These are phyloP conservation scores for Bonia amplexicaulis DNA, from an alignment of 176 grass and related monocot species.

Conservation along the genomic window DNA sequence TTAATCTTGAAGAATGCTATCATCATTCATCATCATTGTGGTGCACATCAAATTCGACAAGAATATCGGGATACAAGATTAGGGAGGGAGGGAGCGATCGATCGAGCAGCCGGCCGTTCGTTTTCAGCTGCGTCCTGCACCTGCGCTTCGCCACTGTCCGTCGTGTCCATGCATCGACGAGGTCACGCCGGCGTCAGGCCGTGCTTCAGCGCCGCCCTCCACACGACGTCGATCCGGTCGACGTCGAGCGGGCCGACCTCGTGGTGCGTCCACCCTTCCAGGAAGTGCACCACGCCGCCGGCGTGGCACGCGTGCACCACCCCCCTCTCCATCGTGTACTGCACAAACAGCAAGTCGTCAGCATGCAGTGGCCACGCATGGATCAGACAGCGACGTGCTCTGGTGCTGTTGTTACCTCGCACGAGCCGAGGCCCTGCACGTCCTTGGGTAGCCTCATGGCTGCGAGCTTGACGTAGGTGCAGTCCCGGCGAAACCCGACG, in stretches of 20 bases:
- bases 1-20: no score
- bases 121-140: not conserved
- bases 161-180: not conserved
- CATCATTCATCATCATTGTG: not conserved
- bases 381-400: not conserved
- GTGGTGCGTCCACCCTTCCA: conserved; percentile 90
- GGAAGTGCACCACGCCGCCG: conserved; percentile 86
- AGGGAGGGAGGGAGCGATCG: not conserved
- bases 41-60: not conserved
- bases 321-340: conserved; percentile 90
- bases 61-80: not conserved
- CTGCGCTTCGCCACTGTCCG: not conserved
- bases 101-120: not conserved
- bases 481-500: conserved; percentile 75
- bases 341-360: not conserved
- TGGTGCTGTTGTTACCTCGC: conserved; percentile 44
- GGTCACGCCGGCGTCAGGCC: conserved; percentile 59
- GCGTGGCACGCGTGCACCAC: conserved; percentile 99
- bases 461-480: conserved; percentile 81
- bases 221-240: conserved; percentile 79
- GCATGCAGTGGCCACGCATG: not conserved
- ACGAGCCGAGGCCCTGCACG: conserved; percentile 66
- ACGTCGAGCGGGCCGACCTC: conserved; percentile 91
- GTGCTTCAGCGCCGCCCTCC: conserved; percentile 76
- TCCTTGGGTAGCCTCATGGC: conserved; percentile 95